Evolutionary conservation across 225 moss, liverwort and hornwort species (phyloP), one percentile per base, ranked within the genome.

Genomic region (Polytrichum formosum): DNA sequence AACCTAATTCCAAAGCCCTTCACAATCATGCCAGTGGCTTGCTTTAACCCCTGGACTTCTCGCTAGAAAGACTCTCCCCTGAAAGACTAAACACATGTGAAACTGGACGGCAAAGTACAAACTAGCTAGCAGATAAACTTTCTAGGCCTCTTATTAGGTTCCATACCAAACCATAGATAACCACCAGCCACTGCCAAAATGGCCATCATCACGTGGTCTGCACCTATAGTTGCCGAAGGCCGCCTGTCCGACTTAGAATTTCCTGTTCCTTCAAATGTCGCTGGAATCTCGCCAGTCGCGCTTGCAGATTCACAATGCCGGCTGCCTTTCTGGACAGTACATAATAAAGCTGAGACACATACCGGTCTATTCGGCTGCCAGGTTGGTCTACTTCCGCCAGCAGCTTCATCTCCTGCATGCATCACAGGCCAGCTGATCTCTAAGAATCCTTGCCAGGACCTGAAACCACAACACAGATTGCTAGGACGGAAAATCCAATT

Each of bases 371-470:
- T 81, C 94, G 89, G 76, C 97, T 98, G 63, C 97, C 97, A 72
- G 92, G 97, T 72, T 94, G 97, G 75, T 98, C 97, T 72, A 98
- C 94, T 79, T 98, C 97, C 64, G 94, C 94, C 72, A 98, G 92
- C 75, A 98, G 90, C 78, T 92, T 98, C 97, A 98, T 98, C 85
- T 98, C 97, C 97, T 98, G 97, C 70, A 91, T 74, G 84, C 67
- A 46, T 46, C 46, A 81, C 74, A 80, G 33, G 71, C 31, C 60
- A 76, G 80, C 70, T 77, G 64, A 81, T 74, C 68, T 76, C 66
- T 83, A 78, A 83, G 87, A 67, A 87, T 78, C 72, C 83, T 87
- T 81, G 73, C 83, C 56, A 86, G 77, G 62, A 78, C 80, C 86
- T 80, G 78, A 63, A 80, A 80, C 63, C 76, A 76, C 73, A 79